phyloP scores from a whole-genome alignment of 495 filamentous ascomycete genomes.

The Astrothelium subdiscretum region DNA sequence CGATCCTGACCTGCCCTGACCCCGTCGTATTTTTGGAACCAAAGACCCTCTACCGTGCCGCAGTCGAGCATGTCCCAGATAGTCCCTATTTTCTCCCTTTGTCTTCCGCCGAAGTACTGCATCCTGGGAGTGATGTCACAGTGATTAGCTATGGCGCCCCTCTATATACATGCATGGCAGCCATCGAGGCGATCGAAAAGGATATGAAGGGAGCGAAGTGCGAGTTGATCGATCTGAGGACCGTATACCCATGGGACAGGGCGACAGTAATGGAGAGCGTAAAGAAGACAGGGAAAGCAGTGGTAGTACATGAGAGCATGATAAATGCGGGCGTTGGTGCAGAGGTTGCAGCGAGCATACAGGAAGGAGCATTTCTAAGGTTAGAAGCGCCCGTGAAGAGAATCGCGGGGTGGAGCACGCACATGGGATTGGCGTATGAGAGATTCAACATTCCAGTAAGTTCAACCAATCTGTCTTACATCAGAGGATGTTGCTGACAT shows the following conservation, averaged over 20 bases:
- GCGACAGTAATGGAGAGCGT: slow-evolving; percentile 74
- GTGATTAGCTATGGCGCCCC: slow-evolving; percentile 88
- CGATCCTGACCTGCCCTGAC: slow-evolving; percentile 74
- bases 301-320: slow-evolving; percentile 95
- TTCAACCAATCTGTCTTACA: neutral
- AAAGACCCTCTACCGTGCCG: slow-evolving; percentile 87
- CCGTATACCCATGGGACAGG: slow-evolving; percentile 93
- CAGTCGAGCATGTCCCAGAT: slow-evolving; percentile 86
- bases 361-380: slow-evolving; percentile 75
- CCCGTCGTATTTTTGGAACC: slow-evolving; percentile 96
- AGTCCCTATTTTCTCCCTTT: slow-evolving; percentile 74
- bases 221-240: slow-evolving; percentile 86
- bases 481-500: neutral
- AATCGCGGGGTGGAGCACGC: slow-evolving; percentile 85
- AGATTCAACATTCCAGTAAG: slow-evolving; percentile 62
- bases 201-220: slow-evolving; percentile 49
- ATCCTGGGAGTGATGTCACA: slow-evolving; percentile 73
- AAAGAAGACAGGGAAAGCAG: slow-evolving; percentile 74
- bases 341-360: slow-evolving; percentile 84
- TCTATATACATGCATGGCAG: slow-evolving; percentile 73
- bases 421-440: slow-evolving; percentile 74
- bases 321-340: slow-evolving; percentile 89
- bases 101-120: slow-evolving; percentile 78
- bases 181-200: slow-evolving; percentile 70
- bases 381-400: slow-evolving; percentile 88